Percentiles rank a stretch among this genome's conserved stretches.
Evolutionary conservation across 1,139 yeast genomes (phyloP).

Genomic region (Kluyveromyces marxianus): DNA sequence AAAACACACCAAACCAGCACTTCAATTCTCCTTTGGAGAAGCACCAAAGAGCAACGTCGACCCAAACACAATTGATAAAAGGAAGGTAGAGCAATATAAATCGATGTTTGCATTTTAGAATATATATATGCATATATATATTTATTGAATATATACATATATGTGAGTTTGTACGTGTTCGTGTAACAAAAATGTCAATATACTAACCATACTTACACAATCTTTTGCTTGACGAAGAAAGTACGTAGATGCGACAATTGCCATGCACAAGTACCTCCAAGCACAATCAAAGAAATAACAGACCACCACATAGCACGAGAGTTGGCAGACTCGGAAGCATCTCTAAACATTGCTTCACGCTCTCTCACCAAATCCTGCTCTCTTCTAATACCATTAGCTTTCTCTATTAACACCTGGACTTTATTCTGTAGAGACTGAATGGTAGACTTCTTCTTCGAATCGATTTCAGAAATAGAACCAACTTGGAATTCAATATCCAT

Average conservation of each 20-base stretch:
- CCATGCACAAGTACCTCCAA: slow-evolving; percentile 57
- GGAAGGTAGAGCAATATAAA: slow-evolving; percentile 17
- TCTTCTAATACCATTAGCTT: slow-evolving; percentile 48
- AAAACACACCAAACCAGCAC: background rate
- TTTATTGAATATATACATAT: background rate
- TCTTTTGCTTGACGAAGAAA: slow-evolving; percentile 60
- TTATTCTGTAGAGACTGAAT: slow-evolving; percentile 46
- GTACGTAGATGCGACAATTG: slow-evolving; percentile 56
- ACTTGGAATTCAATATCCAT: slow-evolving; percentile 41
- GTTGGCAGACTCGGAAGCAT: slow-evolving; percentile 59
- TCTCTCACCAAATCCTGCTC: slow-evolving; percentile 64
- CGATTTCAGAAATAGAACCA: slow-evolving; percentile 46
- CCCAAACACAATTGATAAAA: slow-evolving; percentile 12
- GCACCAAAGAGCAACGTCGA: slow-evolving; percentile 18
- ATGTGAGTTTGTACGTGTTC: background rate
- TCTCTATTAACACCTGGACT: slow-evolving; percentile 45
- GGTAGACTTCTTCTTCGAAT: slow-evolving; percentile 42
- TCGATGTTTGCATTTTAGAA: slow-evolving; percentile 18
- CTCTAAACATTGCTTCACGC: slow-evolving; percentile 62
- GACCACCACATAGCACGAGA: slow-evolving; percentile 62
- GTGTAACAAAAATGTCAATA: too few relatives aligned
- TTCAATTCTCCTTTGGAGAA: slow-evolving; percentile 15
- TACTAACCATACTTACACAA: slow-evolving; percentile 34
- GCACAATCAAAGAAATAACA: slow-evolving; percentile 48
- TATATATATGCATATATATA: slow-evolving; percentile 1